Conservation (phyloP, 2,329 filamentous ascomycete genomes). For the Fusarium devonianum region DNA sequence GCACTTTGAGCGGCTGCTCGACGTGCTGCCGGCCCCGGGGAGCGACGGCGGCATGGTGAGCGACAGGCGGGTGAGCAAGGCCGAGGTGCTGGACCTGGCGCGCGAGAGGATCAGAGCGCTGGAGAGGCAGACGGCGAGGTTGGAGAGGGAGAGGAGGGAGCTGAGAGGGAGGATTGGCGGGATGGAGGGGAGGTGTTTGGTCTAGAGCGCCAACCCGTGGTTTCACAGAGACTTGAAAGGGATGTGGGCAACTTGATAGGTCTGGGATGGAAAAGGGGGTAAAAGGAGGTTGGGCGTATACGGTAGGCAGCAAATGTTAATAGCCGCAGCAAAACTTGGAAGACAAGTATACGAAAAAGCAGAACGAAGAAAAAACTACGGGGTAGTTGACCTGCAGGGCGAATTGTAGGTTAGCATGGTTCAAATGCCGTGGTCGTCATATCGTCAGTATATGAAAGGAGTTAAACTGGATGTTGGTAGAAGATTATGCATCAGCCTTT, state of each 20-base stretch:
- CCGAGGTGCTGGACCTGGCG: constrained; percentile 55
- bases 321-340: constrained; percentile 1
- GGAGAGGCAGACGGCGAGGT: constrained; percentile 47
- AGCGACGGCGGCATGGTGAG: constrained; percentile 43
- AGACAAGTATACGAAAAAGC: not conserved
- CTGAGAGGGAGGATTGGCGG: constrained; percentile 26
- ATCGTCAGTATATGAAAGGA: no score
- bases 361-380: no score
- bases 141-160: constrained; percentile 50
- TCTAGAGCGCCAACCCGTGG: no score
- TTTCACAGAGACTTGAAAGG: no score
- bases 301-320: constrained; percentile 2
- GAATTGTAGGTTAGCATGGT: no score
- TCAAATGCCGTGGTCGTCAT: no score
- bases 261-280: constrained; percentile 10
- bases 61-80: constrained; percentile 51
- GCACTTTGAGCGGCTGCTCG: constrained; percentile 54
- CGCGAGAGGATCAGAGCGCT: constrained; percentile 51
- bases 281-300: constrained; percentile 10
- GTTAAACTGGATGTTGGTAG: no score
- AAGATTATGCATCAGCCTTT: no score
- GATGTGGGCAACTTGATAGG: no score
- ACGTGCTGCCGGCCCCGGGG: constrained; percentile 47
- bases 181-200: constrained; percentile 21
- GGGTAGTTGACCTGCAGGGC: no score